Evolutionary conservation across 306 rosid species (phyloP), one percentile per base, ranked within the genome.

Genomic region (Dalbergia cochinchinensis): DNA sequence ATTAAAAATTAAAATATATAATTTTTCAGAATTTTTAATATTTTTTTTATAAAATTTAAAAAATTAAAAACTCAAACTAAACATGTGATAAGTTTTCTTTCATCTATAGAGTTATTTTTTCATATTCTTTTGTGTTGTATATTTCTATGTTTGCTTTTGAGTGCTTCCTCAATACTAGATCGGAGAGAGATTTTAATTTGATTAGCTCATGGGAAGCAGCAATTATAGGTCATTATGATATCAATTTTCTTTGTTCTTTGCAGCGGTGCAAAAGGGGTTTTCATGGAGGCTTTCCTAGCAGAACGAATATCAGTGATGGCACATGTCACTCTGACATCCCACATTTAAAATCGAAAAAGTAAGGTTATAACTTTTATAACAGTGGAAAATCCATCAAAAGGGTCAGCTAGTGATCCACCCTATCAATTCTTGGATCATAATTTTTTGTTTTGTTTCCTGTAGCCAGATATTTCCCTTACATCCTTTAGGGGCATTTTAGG

Each of bases 171-270:
- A 26, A 71, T n/a, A 53, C 22, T 54, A n/a, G n/a, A 59, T n/a
- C 2, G 16, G 60, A 61, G 26, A 73, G 26, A 61, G n/a, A 65
- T 34, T 13, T 77, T 82, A 84, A 68, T 64, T 48, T 10, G 2
- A 4, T 9, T 68, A 73, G 77, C 63, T 86, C 76, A 80, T 86
- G 84, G 90, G 84, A 78, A 63, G 89, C 90, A 86, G 60, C 86
- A 86, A 89, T 85, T 65, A 89, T 84, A 66, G 16, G 77, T 26
- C 31, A 64, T 67, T 51, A 55, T 68, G 42, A 73, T 15, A 53
- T 53, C 58, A 9, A 53, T 14, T 1, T 53, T 19, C 51, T 48
- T 65, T 42, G 18, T 53, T 11, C 13, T 54, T 37, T 35, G 53
- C 53, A 50, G 69, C 16, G 65, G 44, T 34, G 60, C 26, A 22